Base-by-base conservation (phyloP, 2,329 filamentous ascomycete genomes). In the Aureobasidium leucospermi region DNA sequence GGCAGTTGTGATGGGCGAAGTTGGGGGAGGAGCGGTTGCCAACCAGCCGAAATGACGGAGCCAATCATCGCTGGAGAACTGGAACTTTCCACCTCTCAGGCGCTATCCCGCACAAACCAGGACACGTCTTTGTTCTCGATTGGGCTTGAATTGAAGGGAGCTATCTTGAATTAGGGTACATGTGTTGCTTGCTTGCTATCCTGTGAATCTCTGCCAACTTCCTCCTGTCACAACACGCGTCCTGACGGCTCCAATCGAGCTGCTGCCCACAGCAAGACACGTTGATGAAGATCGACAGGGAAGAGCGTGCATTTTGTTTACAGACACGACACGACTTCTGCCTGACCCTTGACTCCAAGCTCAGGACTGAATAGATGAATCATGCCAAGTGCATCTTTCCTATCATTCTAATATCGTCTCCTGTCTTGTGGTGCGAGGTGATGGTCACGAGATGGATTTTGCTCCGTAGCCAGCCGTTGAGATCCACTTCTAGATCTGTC, bases 91-190 rank as follows among this genome's bases (percentile, higher is more conserved):
- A 57, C 8, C 23, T 31, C 19, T 23, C 38, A 45, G 48, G 48
- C 48, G 48, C 48, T 34, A 39, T 43, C 39, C 49, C 51, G 51
- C 51, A 41, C 49, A 52, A 42, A 57, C 46, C 11, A 31, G 46
- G 52, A 57, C 52, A 46, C 42, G 52, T 55, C 51, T 55, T 55
- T 55, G 51, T 55, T 57, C 52, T 46, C 41, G 34, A 31, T 55
- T 43, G 51, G 51, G 51, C 39, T 32, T 55, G 28, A 42, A 41
- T 55, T 23, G 39, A 42, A 13, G 7, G 29, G 3, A 3, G 41
- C n/a, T 32, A 23, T 43, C 39, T 23, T 34, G 39, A 32, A 16
- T 55, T 19, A 43, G n/a, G 29, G n/a, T 15, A 2, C n/a, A 23
- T 42, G 4, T n/a, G 11, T 28, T 55, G 10, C 29, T 29, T 39